Evolutionary conservation across 2,329 filamentous ascomycete species (phyloP).

Genomic region (Claviceps sp.): DNA sequence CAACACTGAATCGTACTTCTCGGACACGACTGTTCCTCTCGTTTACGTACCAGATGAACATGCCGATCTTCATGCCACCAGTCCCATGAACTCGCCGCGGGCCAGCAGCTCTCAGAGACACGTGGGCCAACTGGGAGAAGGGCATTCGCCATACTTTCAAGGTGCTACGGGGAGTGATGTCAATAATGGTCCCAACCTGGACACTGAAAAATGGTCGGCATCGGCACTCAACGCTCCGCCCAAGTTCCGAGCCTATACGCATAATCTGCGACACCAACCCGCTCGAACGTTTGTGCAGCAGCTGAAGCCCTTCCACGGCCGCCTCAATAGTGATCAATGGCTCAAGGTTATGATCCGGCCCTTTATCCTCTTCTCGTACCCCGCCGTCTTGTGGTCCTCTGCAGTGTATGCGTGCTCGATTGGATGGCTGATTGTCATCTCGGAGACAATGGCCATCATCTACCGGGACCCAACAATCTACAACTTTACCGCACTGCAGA

Average conservation of each 20-base stretch:
- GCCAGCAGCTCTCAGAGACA: neutral
- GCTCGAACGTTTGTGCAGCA: conserved; percentile 60
- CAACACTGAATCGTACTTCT: neutral
- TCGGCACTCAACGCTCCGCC: conserved; percentile 21
- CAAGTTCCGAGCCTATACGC: conserved; percentile 48
- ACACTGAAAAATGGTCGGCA: conserved; percentile 28
- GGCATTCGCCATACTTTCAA: conserved; percentile 3
- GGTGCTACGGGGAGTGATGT: conserved; percentile 10
- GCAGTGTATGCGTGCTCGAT: conserved; percentile 77
- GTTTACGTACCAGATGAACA: conserved; percentile 4
- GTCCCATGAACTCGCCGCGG: conserved; percentile 2
- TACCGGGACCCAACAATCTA: conserved; percentile 59
- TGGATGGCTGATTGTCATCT: conserved; percentile 91
- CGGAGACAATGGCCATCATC: conserved; percentile 71
- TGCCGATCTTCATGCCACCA: neutral
- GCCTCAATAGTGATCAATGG: conserved; percentile 69
- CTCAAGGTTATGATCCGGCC: conserved; percentile 63
- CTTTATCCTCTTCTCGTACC: conserved; percentile 78
- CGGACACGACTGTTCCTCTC: conserved; percentile 5
- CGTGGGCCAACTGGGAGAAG: neutral
- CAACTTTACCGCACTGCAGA: conserved; percentile 67
- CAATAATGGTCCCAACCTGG: conserved; percentile 19
- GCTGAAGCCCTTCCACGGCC: conserved; percentile 64
- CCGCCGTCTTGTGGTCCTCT: conserved; percentile 77
- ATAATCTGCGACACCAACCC: conserved; percentile 51